Evolutionary conservation across 371 early-diverging fungal species (phyloP).

Genomic region (Mucor mucedo): DNA sequence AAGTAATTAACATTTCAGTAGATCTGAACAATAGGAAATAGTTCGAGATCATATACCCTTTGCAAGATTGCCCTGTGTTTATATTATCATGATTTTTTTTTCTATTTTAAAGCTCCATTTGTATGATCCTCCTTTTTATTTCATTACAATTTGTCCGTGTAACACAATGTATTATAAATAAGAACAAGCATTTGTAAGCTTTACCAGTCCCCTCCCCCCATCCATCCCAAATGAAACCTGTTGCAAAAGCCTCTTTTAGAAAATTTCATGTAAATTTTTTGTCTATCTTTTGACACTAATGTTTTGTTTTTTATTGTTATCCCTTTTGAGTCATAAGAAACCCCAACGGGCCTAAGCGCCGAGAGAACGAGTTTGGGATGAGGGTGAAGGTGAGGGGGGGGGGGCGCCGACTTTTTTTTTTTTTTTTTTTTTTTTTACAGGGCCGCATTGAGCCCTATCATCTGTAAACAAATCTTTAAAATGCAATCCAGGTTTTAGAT

Average conservation of each 20-base stretch:
- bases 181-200: background rate
- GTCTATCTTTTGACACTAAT: too few species aligned
- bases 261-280: too few species aligned
- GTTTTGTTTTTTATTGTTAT: background rate
- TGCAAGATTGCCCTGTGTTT: background rate
- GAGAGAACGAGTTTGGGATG: background rate
- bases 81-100: background rate
- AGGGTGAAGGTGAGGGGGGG: background rate
- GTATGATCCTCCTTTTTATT: background rate
- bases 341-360: background rate
- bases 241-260: too few species aligned
- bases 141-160: background rate
- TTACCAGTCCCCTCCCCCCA: too few species aligned
- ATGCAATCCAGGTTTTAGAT: too few species aligned
- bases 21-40: too few species aligned
- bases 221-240: too few species aligned
- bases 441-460: background rate
- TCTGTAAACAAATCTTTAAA: too few species aligned
- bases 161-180: slow-evolving; percentile 1
- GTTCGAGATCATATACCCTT: too few species aligned
- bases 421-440: background rate
- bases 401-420: background rate
- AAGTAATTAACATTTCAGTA: too few species aligned
- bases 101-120: slow-evolving; percentile 3
- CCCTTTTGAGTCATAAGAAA: background rate